These are phyloP conservation scores for Schwanniomyces yamadae DNA, from an alignment of 805 yeast genomes.

Conservation along the genomic window DNA sequence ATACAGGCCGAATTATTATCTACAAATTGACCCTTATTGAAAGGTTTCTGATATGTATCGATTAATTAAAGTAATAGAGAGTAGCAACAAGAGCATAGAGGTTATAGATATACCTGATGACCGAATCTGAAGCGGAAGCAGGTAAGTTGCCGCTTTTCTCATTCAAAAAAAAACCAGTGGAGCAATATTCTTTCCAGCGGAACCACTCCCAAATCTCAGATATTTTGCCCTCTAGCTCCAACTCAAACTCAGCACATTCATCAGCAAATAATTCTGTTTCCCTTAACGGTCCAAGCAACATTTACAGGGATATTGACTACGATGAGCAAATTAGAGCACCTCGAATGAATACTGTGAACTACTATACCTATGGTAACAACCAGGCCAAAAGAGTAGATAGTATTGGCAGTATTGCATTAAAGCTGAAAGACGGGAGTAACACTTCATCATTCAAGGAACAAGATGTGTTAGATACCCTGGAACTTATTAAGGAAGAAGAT, in stretches of 20 bases:
- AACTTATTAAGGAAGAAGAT: not conserved
- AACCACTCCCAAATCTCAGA: conserved; percentile 27
- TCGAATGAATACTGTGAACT: conserved; percentile 41
- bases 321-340: conserved; percentile 58
- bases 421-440: conserved; percentile 1
- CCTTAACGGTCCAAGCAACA: not conserved
- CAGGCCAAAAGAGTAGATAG: not conserved
- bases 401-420: not conserved
- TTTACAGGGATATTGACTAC: conserved; percentile 35
- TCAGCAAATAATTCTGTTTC: not conserved
- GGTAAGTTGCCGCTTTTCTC: conserved; percentile 25
- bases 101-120: no score
- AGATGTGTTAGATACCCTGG: not conserved
- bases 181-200: conserved; percentile 7
- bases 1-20: no score
- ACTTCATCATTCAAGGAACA: conserved; percentile 1
- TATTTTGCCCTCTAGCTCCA: conserved; percentile 16
- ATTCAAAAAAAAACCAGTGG: conserved; percentile 30
- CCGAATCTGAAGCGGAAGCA: conserved; percentile 3
- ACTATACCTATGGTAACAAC: conserved; percentile 19
- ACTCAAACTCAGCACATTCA: not conserved
- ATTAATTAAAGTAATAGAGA: no score
- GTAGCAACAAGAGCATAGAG: no score
- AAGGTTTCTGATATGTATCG: no score
- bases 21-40: no score